phyloP scores from a whole-genome alignment of 2,329 filamentous ascomycete species.

The Stagonosporopsis vannaccii region DNA sequence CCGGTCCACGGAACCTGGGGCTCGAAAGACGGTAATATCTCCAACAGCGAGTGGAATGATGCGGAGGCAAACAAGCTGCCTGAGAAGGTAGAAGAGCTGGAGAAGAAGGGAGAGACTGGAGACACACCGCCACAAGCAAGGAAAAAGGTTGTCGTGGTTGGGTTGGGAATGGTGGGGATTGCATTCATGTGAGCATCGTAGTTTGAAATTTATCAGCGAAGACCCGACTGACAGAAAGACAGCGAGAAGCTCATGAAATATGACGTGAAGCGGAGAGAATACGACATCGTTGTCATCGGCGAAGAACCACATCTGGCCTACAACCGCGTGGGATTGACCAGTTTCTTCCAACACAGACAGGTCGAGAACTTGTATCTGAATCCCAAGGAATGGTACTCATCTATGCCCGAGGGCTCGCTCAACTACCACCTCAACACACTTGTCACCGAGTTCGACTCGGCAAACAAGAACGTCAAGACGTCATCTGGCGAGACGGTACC shows the following conservation, averaged over 20 bases:
- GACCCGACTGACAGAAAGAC: conserved; percentile 1
- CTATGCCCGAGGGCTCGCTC: conserved; percentile 71
- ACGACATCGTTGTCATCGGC: conserved; percentile 83
- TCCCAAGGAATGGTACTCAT: conserved; percentile 79
- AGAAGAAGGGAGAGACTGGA: conserved; percentile 40
- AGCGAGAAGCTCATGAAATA: conserved; percentile 91
- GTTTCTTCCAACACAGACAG: conserved; percentile 85
- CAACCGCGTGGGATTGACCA: conserved; percentile 87
- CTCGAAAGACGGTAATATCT: conserved; percentile 45
- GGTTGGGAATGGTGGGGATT: conserved; percentile 90
- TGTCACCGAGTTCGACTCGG: conserved; percentile 71
- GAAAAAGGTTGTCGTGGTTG: conserved; percentile 81
- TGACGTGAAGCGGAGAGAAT: conserved; percentile 76
- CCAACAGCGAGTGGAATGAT: conserved; percentile 57
- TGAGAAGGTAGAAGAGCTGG: conserved; percentile 50
- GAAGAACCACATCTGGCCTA: conserved; percentile 89
- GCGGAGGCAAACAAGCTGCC: conserved; percentile 55
- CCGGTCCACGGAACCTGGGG: conserved; percentile 38
- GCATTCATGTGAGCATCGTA: conserved; percentile 77
- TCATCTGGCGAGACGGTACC: conserved; percentile 72
- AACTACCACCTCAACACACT: conserved; percentile 78
- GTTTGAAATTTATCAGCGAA: neutral
- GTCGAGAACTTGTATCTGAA: conserved; percentile 91
- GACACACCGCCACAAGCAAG: conserved; percentile 40
- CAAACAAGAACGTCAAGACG: conserved; percentile 72